Evolutionary conservation across 2,329 filamentous ascomycete genomes (phyloP), one percentile per base, ranked within the genome.

Genomic region (Nemania serpens): DNA sequence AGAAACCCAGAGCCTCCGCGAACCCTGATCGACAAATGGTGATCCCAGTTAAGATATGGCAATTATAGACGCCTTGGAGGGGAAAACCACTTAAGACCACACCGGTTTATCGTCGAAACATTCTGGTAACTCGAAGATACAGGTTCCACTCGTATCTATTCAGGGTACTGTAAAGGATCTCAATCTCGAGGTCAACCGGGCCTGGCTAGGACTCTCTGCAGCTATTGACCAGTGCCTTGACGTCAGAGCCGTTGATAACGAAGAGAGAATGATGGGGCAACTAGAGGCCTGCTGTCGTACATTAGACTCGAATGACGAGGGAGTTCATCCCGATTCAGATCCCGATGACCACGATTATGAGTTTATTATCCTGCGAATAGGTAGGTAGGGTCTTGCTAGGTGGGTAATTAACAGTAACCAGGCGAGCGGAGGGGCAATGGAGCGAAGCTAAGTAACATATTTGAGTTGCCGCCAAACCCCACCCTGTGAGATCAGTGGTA

Each of bases 181-280:
- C 55, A 42, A 37, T 45, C 43, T 49, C 43, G 29, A 55, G 29
- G 12, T 17, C 15, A 13, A 50, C 17, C 25, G 36, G n/a, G 15
- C 22, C 33, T 42, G 36, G 11, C 45, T 22, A 50, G 46, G 49
- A 50, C 22, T 37, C 22, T 54, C n/a, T 29, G 18, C 34, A 22
- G 34, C 10, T 20, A 43, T 15, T 36, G 37, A 33, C 22, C 11
- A 13, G 15, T 46, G 18, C n/a, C 15, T 48, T 51, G 49, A 63
- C 58, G 61, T 63, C 49, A 63, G 58, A 41, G 36, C 20, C n/a
- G 52, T 42, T 20, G 12, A 22, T 33, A 33, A 37, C 22, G 36
- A 34, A 17, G 41, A 49, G 57, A 41, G 18, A 51, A n/a, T 47
- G n/a, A 25, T 39, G n/a, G 22, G 33, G 13, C 15, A 39, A 12